Evolutionary conservation across 345 rosid genomes (phyloP), one percentile per base, ranked within the genome.

Genomic region (Noccaea caerulescens): DNA sequence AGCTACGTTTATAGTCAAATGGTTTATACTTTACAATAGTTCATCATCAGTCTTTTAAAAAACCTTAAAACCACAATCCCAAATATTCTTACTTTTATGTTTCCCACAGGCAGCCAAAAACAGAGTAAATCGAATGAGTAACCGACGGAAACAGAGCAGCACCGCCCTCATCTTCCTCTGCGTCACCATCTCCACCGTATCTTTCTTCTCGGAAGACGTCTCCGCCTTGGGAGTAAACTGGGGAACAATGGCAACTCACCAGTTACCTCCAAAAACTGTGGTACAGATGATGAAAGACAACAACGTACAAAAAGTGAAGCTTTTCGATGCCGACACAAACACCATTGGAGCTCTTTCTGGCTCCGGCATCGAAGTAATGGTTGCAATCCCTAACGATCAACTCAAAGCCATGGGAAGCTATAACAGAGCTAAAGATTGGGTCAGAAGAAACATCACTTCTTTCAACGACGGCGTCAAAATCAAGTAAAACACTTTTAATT

Each of bases 301-400:
- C 82, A 93, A 90, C 62, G 87, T 93, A 4, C 58, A 76, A 53
- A 93, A 89, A 60, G 94, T 89, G 27, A 93, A 93, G 83, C 90
- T 93, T 63, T 93, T 93, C 75, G 97, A 91, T 65, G 86, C 96
- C 7, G 90, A 84, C 78, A 51, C 65, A 44, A 71, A 10, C 46
- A 85, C 96, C 39, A 82, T 93, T 88, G 63, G 18, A 53, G 89
- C 97, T 27, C 98, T 93, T 51, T 80, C 92, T 6, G 96, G 92
- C 5, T 50, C 85, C 36, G 84, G 71, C n/a, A 72, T 93, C 18
- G 94, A 93, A 75, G 97, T 93, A 44, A 91, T 93, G 98, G 92
- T 91, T 18, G 97, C 91, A 5, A 91, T 91, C 63, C 98, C 98
- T 5, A 93, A 93, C 57, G 91, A 91, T 64, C 91, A 86, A 72